Conservation (phyloP, 2,329 filamentous ascomycete genomes). For the Phyllosticta capitalensis region DNA sequence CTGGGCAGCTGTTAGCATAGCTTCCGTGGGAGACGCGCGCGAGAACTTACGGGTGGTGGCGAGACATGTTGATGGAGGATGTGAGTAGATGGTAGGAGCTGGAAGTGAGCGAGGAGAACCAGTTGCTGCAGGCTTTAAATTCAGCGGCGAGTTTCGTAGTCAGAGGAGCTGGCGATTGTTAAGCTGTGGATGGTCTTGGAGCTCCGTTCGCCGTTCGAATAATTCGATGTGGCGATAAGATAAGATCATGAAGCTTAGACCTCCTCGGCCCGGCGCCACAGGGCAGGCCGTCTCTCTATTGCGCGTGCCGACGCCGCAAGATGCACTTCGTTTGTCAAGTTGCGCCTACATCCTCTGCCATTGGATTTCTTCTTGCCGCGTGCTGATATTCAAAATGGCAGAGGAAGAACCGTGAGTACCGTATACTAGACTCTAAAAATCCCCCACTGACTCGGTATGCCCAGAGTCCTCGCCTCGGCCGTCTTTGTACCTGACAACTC, state of each 20-base stretch:
- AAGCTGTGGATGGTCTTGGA: background rate
- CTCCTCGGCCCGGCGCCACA: constrained; percentile 2
- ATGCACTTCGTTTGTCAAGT: background rate
- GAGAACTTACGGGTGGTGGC: constrained; percentile 73
- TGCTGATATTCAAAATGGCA: constrained; percentile 6
- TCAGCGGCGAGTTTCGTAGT: background rate
- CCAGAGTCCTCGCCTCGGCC: constrained; percentile 42
- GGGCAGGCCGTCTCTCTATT: background rate
- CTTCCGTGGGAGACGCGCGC: constrained; percentile 9
- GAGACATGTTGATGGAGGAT: constrained; percentile 55
- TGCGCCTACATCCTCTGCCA: background rate
- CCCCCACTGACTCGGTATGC: background rate
- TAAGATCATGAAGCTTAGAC: background rate
- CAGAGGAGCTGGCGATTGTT: background rate
- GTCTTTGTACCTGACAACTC: constrained; percentile 41
- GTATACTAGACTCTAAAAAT: background rate
- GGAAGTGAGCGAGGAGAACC: background rate
- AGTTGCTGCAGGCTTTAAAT: background rate
- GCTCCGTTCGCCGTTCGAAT: background rate
- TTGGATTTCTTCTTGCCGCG: background rate
- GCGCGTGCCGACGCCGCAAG: background rate
- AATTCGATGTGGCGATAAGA: constrained; percentile 4
- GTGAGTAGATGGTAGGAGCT: background rate
- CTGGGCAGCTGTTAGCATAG: constrained; percentile 34
- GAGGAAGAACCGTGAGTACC: constrained; percentile 12